Percentiles rank a stretch among this genome's conserved stretches.
These are phyloP conservation scores for Chlorella sp. DNA, from an alignment of 139 green algal species.

Conservation along the genomic window DNA sequence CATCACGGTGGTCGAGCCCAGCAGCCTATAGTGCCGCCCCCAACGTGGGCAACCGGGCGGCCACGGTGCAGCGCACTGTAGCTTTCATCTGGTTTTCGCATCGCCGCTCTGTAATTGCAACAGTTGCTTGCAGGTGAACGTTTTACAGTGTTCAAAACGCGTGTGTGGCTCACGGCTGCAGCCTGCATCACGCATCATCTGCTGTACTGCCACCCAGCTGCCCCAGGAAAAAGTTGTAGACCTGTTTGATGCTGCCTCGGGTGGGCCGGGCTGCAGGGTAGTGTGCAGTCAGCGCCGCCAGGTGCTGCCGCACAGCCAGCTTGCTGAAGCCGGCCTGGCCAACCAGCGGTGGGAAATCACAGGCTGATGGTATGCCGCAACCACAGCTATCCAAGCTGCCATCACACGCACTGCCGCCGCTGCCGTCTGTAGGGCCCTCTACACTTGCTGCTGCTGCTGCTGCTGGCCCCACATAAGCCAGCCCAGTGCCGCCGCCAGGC, in stretches of 20 bases:
- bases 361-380: too few relatives aligned
- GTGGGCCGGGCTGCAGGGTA: conserved; percentile 68
- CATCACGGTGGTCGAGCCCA: neutral
- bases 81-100: too few relatives aligned
- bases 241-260: conserved; percentile 74
- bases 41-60: too few relatives aligned
- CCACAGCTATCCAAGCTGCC: neutral
- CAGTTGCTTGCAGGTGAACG: too few relatives aligned
- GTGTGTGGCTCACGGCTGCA: too few relatives aligned
- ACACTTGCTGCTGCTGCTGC: neutral
- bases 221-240: conserved; percentile 79
- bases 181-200: neutral
- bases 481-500: neutral
- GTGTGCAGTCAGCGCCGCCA: conserved; percentile 60
- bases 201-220: conserved; percentile 10
- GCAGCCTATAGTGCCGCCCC: too few relatives aligned
- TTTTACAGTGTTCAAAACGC: too few relatives aligned
- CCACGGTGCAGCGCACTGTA: too few relatives aligned
- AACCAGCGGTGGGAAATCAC: neutral
- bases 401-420: neutral
- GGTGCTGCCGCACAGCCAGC: conserved; percentile 61
- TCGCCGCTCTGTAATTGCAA: too few relatives aligned
- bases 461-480: neutral
- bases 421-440: too few relatives aligned
- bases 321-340: conserved; percentile 51